Evolutionary conservation across 2,329 filamentous ascomycete species (phyloP).

Genomic region (Phaeosphaeriaceae sp.): DNA sequence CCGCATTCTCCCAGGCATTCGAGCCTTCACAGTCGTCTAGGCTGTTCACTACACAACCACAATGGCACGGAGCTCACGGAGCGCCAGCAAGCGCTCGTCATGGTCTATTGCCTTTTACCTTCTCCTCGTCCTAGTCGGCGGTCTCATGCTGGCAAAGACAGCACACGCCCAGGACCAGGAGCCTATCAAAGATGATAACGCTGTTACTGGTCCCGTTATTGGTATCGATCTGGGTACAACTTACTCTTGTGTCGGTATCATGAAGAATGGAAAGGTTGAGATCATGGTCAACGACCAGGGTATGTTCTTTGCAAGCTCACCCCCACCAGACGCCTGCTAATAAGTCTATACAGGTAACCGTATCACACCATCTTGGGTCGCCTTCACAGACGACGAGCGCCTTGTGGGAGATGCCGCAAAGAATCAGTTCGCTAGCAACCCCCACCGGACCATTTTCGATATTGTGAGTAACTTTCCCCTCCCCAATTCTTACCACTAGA

Average conservation of each 20-base stretch:
- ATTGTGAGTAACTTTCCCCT: slow-evolving; percentile 40
- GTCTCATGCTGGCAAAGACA: slow-evolving; percentile 81
- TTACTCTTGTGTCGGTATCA: slow-evolving; percentile 89
- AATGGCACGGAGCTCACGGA: slow-evolving; percentile 67
- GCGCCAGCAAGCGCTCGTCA: slow-evolving; percentile 75
- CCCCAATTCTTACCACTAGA: background rate
- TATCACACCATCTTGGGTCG: slow-evolving; percentile 75
- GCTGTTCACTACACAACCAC: slow-evolving; percentile 40
- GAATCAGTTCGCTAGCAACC: slow-evolving; percentile 58
- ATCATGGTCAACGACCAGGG: slow-evolving; percentile 54
- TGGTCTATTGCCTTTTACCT: slow-evolving; percentile 93
- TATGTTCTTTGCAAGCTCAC: slow-evolving; percentile 19
- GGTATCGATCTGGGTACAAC: slow-evolving; percentile 95
- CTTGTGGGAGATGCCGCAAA: slow-evolving; percentile 86
- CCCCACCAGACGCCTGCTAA: slow-evolving; percentile 21
- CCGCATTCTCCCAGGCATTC: slow-evolving; percentile 23
- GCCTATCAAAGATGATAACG: slow-evolving; percentile 67
- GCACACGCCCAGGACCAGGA: slow-evolving; percentile 76
- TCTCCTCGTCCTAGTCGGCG: slow-evolving; percentile 82
- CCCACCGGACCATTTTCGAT: slow-evolving; percentile 56
- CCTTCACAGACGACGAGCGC: slow-evolving; percentile 95
- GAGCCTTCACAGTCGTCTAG: slow-evolving; percentile 20
- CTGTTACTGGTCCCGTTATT: slow-evolving; percentile 54
- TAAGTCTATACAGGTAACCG: slow-evolving; percentile 46
- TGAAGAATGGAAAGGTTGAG: slow-evolving; percentile 53